Evolutionary conservation across 2,329 filamentous ascomycete genomes (phyloP), one percentile per base, ranked within the genome.

Genomic region (Pyrenochaeta sp.): DNA sequence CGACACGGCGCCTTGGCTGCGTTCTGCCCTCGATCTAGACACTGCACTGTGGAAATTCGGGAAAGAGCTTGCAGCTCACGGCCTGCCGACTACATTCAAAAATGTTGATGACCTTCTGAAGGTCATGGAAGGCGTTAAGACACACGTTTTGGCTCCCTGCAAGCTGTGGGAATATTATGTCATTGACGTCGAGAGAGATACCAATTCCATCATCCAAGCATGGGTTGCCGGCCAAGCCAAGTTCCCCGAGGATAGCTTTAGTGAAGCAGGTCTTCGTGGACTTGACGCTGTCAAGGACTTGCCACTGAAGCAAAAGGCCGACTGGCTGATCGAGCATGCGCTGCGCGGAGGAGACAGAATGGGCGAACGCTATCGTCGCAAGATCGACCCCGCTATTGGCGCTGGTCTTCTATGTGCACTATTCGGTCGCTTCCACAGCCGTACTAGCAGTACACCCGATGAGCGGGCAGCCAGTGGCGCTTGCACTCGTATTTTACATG

Each of bases 81-180:
- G 89, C 3, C 82, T 97, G 43, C 92, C 94, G 0, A 91, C 88
- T 0, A 87, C 89, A 6, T 81, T 97, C 53, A 85, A 87, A 60
- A 86, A 79, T 7, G 80, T 82, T 3, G 87, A 90, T 40, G 94
- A 98, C 67, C 79, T 99, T 2, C 72, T 90, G 21, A 83, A 85
- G 60, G 86, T 98, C 54, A 96, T 97, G 88, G 87, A 91, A 27
- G 90, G 86, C 7, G 85, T 96, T 68, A 96, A 95, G 75, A 85
- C 85, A 17, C 85, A 92, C 48, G 92, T 95, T 31, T 85, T 99
- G 68, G 85, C 85, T 21, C 83, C 86, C 35, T 86, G 94, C 56
- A 88, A 88, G 43, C 83, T 99, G 1, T 99, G 95, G 95, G 91
- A 99, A 72, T 99, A 89, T 78, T 99, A 97, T 72, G 87, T 90